Evolutionary conservation across 1,284 basidiomycete genomes (phyloP), one percentile per base, ranked within the genome.

Genomic region (Microbotryomycetes sp.): DNA sequence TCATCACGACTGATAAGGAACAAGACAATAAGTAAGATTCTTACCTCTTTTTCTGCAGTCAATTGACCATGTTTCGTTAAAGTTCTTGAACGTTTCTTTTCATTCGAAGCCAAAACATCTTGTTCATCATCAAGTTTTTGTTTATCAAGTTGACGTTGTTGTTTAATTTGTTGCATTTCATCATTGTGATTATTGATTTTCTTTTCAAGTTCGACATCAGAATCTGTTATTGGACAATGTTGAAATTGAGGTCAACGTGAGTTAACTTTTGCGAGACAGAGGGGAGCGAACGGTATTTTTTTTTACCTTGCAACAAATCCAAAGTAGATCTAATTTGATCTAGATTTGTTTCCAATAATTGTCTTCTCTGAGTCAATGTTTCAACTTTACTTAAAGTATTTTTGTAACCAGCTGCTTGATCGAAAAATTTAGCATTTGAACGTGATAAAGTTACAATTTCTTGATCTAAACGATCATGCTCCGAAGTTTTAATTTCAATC

Each of bases 391-490:
- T 78, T 71, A 91, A 91, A 52, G 88, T 83, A 73, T 92, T 86
- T 45, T 87, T 83, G 75, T 97, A 97, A 70, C 87, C 86, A 19
- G 84, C 84, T 2, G 90, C 87, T 52, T 86, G 53, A 59, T 93
- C 86, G 71, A 89, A 87, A 74, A 93, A 89, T 52, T 84, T 83
- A 62, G 85, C 80, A 74, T 98, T 98, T 45, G 85, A 81, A 49
- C 82, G 80, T 51, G 86, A 86, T 46, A 90, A 78, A 19, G 78
- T 77, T 28, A 87, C 83, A 67, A 88, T 86, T 60, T 85, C 76
- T 14, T 75, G 76, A 81, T 88, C 69, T n/a, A 86, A 81, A 26
- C 85, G 81, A 58, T 92, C 87, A 51, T 86, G 84, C 58, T 88
- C 83, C 15, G 85, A 80, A 67, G 89, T 83, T 75, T 91, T 93